Percentiles rank a stretch among this genome's conserved stretches.
phyloP scores from a whole-genome alignment of 1,284 basidiomycete genomes.

The Boletus mariae region DNA sequence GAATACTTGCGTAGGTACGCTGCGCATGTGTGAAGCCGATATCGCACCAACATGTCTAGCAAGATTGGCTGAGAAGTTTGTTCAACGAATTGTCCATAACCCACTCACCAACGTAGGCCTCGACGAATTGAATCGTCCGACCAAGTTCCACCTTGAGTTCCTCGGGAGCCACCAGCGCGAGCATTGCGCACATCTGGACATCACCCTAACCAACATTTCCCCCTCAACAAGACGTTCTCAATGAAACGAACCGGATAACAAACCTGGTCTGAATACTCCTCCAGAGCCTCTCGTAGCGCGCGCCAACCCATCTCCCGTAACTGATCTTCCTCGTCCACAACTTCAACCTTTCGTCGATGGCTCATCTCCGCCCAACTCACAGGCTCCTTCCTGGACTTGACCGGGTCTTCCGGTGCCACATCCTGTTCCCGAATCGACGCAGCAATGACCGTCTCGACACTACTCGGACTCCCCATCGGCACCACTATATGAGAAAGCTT shows the following conservation, averaged over 20 bases:
- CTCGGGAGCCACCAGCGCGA: slow-evolving; percentile 53
- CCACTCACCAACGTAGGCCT: slow-evolving; percentile 63
- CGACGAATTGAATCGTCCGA: slow-evolving; percentile 53
- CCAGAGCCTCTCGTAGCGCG: slow-evolving; percentile 52
- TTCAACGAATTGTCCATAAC: not conserved
- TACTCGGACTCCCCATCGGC: slow-evolving; percentile 53
- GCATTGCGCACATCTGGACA: slow-evolving; percentile 71
- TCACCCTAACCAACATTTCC: slow-evolving; percentile 51
- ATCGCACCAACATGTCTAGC: slow-evolving; percentile 57
- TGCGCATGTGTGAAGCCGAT: slow-evolving; percentile 49
- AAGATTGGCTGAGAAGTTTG: not conserved
- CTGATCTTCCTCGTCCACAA: slow-evolving; percentile 49
- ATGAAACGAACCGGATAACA: slow-evolving; percentile 7
- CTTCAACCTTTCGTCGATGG: slow-evolving; percentile 38
- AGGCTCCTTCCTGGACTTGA: slow-evolving; percentile 3
- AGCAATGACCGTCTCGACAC: slow-evolving; percentile 65
- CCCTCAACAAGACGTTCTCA: not conserved
- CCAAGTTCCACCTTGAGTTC: slow-evolving; percentile 49
- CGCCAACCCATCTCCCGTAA: slow-evolving; percentile 54
- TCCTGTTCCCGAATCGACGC: slow-evolving; percentile 35
- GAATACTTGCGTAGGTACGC: too few species aligned
- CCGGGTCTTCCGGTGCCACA: slow-evolving; percentile 6
- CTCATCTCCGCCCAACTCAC: slow-evolving; percentile 31
- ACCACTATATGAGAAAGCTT: not conserved
- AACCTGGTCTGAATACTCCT: slow-evolving; percentile 62